phyloP scores from a whole-genome alignment of 2,329 filamentous ascomycete species.

The Penicillium sp. region DNA sequence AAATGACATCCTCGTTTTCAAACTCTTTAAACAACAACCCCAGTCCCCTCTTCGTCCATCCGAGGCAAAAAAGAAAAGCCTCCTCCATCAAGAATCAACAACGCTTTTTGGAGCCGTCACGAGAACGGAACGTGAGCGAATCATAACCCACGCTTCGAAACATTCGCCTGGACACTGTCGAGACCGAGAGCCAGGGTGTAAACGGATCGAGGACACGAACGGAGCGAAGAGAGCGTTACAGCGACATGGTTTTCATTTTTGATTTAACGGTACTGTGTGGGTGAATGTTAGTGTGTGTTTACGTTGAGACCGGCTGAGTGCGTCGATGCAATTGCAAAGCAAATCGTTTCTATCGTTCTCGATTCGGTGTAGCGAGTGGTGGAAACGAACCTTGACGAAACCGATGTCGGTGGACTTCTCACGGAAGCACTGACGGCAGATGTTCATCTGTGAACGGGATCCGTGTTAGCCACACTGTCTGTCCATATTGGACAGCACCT shows the following conservation, averaged over 20 bases:
- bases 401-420: constrained; percentile 67
- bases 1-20: constrained; percentile 31
- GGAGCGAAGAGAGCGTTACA: constrained; percentile 27
- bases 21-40: constrained; percentile 34
- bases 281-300: constrained; percentile 14
- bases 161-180: constrained; percentile 19
- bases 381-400: constrained; percentile 62
- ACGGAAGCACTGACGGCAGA: constrained; percentile 68
- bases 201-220: constrained; percentile 35
- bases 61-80: constrained; percentile 16
- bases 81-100: constrained; percentile 19
- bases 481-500: constrained; percentile 5
- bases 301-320: background rate
- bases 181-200: constrained; percentile 27
- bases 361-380: background rate
- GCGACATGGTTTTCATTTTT: constrained; percentile 25
- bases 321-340: background rate
- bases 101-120: constrained; percentile 22
- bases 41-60: constrained; percentile 25
- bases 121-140: constrained; percentile 17
- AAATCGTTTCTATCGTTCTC: background rate
- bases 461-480: constrained; percentile 19
- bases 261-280: constrained; percentile 34
- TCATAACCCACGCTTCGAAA: constrained; percentile 19
- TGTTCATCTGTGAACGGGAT: constrained; percentile 40